A percentile compares a stretch with the other conserved stretches of the same genome.
phyloP scores from a whole-genome alignment of 495 filamentous ascomycete genomes.

The Penicillium dipodomyicola region DNA sequence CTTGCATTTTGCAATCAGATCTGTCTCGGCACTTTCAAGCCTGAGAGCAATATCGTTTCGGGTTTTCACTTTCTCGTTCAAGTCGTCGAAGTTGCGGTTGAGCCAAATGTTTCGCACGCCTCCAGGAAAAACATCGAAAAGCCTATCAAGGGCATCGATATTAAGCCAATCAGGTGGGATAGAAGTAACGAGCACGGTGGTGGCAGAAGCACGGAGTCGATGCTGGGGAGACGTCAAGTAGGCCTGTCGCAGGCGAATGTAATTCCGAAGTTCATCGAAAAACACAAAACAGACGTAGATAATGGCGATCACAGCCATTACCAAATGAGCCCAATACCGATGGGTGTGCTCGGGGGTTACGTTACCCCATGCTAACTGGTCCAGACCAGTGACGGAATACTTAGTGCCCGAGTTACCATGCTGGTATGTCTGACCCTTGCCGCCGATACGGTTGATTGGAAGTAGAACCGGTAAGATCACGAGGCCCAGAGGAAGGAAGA shows the following conservation, averaged over 20 bases:
- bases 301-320: conserved; percentile 78
- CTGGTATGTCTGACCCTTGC: conserved; percentile 56
- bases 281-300: conserved; percentile 85
- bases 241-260: conserved; percentile 89
- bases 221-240: conserved; percentile 96
- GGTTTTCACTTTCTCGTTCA: conserved; percentile 80
- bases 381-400: conserved; percentile 65
- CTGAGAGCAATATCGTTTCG: conserved; percentile 67
- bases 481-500: conserved; percentile 78
- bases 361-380: conserved; percentile 88
- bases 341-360: conserved; percentile 64
- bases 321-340: conserved; percentile 86
- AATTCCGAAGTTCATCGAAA: conserved; percentile 83
- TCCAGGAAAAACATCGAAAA: conserved; percentile 98
- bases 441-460: conserved; percentile 74
- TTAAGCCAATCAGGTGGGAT: conserved; percentile 89
- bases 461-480: conserved; percentile 83
- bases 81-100: conserved; percentile 84
- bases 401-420: conserved; percentile 39
- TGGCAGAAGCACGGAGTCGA: conserved; percentile 90
- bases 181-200: conserved; percentile 85
- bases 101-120: conserved; percentile 97
- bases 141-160: conserved; percentile 68
- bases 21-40: conserved; percentile 81
- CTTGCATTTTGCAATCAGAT: conserved; percentile 74